Conservation (phyloP, 2,329 filamentous ascomycete genomes). For the Thermothelomyces thermophilus region DNA sequence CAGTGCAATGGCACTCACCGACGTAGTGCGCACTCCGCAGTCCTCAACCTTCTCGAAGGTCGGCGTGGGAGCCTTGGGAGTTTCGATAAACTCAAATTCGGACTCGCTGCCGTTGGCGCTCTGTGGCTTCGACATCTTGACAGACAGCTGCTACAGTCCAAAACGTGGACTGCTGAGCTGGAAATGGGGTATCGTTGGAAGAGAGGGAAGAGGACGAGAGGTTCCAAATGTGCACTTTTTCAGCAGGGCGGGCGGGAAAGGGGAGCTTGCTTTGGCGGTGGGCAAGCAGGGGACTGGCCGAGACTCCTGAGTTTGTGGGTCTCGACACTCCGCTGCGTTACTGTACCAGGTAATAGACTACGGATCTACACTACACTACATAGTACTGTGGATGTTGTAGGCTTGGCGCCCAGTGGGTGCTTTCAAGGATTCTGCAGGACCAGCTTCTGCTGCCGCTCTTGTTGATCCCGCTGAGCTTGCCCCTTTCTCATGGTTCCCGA, state of each 20-base stretch:
- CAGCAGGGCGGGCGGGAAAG: background rate
- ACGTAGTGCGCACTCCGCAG: conserved; percentile 50
- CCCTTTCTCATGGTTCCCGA: background rate
- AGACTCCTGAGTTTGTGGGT: no score
- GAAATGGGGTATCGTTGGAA: conserved; percentile 7
- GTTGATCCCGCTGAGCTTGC: conserved; percentile 8
- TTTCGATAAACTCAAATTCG: conserved; percentile 59
- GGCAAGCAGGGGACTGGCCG: background rate
- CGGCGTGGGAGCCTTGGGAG: conserved; percentile 44
- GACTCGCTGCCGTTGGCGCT: conserved; percentile 44
- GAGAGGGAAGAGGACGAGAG: background rate
- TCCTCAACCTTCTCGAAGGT: conserved; percentile 46
- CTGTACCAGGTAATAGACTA: no score
- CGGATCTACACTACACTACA: no score
- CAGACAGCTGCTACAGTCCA: conserved; percentile 18
- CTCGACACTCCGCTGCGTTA: no score
- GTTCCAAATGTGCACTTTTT: conserved; percentile 16
- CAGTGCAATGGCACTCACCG: conserved; percentile 33
- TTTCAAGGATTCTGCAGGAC: background rate
- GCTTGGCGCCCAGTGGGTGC: conserved; percentile 5
- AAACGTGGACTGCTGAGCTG: conserved; percentile 16
- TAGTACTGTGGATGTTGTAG: no score
- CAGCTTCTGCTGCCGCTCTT: background rate
- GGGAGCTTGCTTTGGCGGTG: conserved; percentile 8
- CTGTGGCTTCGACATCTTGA: conserved; percentile 43